Evolutionary conservation across 1,284 basidiomycete genomes (phyloP).

Genomic region (Gymnopus androsaceus): DNA sequence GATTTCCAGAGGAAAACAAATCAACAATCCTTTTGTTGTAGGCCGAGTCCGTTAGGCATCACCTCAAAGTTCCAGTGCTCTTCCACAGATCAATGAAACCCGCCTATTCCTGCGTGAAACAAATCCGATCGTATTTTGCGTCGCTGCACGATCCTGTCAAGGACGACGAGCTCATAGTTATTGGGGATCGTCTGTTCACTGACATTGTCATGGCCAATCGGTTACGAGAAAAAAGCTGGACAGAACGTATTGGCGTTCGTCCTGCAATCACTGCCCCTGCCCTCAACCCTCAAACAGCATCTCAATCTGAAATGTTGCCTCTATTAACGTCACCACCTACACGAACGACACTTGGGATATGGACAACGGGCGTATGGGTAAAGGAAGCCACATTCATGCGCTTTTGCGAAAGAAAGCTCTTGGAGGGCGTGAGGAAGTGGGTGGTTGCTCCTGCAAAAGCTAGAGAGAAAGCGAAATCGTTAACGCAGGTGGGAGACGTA

Average conservation of each 20-base stretch:
- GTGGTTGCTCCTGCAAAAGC: conserved; percentile 19
- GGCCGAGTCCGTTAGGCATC: conserved; percentile 84
- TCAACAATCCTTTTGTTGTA: conserved; percentile 32
- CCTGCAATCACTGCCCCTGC: conserved; percentile 16
- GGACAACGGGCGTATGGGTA: conserved; percentile 71
- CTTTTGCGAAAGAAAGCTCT: conserved; percentile 53
- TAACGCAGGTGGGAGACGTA: no score
- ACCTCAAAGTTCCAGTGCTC: conserved; percentile 82
- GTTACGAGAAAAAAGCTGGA: conserved; percentile 44
- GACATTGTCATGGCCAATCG: conserved; percentile 88
- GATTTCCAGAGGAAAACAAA: conserved; percentile 3
- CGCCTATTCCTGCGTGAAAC: conserved; percentile 67
- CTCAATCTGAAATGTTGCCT: neutral
- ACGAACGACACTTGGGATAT: conserved; percentile 52
- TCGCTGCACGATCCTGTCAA: conserved; percentile 52
- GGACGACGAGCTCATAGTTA: conserved; percentile 70
- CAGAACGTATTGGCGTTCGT: conserved; percentile 17
- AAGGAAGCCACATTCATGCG: conserved; percentile 62
- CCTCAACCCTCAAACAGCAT: neutral
- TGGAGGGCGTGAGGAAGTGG: conserved; percentile 48
- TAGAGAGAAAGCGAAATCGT: neutral
- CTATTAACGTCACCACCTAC: neutral
- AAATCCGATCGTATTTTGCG: conserved; percentile 67
- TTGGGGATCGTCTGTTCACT: conserved; percentile 91
- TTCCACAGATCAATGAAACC: conserved; percentile 80